Evolutionary conservation across 2,329 filamentous ascomycete species (phyloP).

Genomic region (Calonectria naviculata): DNA sequence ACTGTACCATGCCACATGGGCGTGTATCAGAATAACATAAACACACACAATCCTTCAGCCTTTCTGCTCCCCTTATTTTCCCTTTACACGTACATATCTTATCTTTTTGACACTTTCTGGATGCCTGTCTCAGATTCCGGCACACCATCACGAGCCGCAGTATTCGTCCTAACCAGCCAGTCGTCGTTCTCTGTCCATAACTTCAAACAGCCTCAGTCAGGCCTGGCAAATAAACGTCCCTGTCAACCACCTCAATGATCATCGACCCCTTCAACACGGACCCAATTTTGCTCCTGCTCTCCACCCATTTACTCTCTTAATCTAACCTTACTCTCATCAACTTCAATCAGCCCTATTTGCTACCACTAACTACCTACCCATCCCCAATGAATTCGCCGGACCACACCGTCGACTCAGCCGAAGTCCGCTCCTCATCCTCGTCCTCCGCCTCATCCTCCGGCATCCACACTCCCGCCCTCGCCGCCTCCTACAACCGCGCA

Average conservation of each 20-base stretch:
- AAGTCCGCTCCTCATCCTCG: constrained; percentile 27
- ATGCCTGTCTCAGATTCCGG: neutral
- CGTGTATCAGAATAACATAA: neutral
- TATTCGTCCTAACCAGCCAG: neutral
- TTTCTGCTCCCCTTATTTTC: neutral
- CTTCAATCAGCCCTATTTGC: neutral
- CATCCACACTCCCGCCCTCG: constrained; percentile 32
- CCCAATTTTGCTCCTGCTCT: neutral
- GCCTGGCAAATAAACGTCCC: neutral
- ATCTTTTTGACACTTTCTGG: neutral
- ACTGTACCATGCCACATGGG: neutral
- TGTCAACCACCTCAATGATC: neutral
- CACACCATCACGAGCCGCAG: neutral
- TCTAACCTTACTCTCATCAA: constrained; percentile 1
- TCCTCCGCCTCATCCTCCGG: constrained; percentile 35
- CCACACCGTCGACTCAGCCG: constrained; percentile 33
- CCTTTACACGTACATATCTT: neutral
- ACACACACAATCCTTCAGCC: neutral
- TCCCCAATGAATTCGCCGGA: constrained; percentile 34
- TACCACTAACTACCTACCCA: neutral
- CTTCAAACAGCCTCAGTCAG: neutral
- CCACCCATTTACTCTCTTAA: constrained; percentile 6
- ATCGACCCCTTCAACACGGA: neutral
- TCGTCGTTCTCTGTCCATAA: neutral
- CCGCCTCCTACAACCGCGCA: constrained; percentile 32